phyloP scores from a whole-genome alignment of 2,329 filamentous ascomycete genomes.

The Curvularia spicifera region DNA sequence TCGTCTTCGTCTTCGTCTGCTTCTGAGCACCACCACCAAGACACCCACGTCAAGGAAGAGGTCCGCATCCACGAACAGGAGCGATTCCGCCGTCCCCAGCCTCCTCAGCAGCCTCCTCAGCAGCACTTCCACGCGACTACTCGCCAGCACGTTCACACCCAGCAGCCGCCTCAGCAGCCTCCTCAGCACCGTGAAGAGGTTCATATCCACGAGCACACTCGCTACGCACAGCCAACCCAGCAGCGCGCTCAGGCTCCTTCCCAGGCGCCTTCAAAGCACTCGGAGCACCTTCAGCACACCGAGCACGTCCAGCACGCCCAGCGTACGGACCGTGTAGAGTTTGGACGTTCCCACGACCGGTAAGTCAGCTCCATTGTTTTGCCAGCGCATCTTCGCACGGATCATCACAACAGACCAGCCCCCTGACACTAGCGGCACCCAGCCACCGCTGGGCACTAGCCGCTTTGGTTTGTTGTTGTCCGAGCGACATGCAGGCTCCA shows the following conservation, averaged over 20 bases:
- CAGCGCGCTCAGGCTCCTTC: conserved; percentile 21
- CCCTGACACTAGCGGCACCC: conserved; percentile 46
- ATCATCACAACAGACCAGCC: conserved; percentile 40
- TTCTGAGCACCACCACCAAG: conserved; percentile 51
- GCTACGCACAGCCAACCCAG: conserved; percentile 9
- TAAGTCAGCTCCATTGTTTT: conserved; percentile 41
- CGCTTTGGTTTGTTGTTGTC: conserved; percentile 49
- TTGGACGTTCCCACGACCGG: conserved; percentile 37
- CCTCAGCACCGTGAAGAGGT: conserved; percentile 34
- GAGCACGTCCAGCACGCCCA: conserved; percentile 19
- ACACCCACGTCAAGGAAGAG: conserved; percentile 77
- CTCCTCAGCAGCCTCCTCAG: conserved; percentile 7
- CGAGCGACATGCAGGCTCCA: conserved; percentile 48
- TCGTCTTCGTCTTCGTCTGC: conserved; percentile 8
- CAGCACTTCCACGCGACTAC: conserved; percentile 3
- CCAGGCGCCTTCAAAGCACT: conserved; percentile 10
- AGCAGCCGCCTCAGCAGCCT: conserved; percentile 19
- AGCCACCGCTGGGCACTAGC: conserved; percentile 43
- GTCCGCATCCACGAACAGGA: conserved; percentile 83
- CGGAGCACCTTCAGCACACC: conserved; percentile 1
- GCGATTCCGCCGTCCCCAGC: conserved; percentile 73
- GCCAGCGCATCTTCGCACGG: conserved; percentile 38
- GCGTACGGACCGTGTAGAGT: conserved; percentile 35
- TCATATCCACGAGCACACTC: conserved; percentile 17
- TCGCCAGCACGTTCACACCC: conserved; percentile 8